Evolutionary conservation across 2,329 filamentous ascomycete genomes (phyloP).

Genomic region (Beauveria scarabaeidicola): DNA sequence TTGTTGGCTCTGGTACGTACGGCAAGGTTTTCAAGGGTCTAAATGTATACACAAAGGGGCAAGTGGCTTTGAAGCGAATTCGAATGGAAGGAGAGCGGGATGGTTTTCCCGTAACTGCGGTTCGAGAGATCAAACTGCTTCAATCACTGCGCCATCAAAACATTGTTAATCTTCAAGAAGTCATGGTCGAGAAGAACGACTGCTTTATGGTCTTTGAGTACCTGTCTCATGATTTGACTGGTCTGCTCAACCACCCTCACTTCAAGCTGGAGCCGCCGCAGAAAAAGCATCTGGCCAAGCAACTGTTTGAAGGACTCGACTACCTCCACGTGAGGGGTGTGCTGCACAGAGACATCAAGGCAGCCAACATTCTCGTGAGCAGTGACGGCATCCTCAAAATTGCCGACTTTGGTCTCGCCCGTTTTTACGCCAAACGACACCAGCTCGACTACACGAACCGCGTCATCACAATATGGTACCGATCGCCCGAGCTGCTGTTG

Average conservation of each 20-base stretch:
- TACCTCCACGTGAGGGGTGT: conserved; percentile 93
- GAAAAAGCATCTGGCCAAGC: conserved; percentile 86
- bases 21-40: conserved; percentile 93
- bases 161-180: conserved; percentile 75
- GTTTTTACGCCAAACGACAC: conserved; percentile 89
- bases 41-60: conserved; percentile 79
- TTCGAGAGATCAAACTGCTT: conserved; percentile 85
- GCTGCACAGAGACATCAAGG: conserved; percentile 94
- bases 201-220: conserved; percentile 99
- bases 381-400: conserved; percentile 83
- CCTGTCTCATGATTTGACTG: conserved; percentile 89
- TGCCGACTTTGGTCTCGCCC: conserved; percentile 90
- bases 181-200: conserved; percentile 98
- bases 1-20: conserved; percentile 91
- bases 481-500: conserved; percentile 79
- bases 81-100: conserved; percentile 90
- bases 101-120: conserved; percentile 83
- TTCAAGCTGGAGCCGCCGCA: conserved; percentile 79
- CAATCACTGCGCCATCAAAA: conserved; percentile 77
- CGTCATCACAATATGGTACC: conserved; percentile 98
- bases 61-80: conserved; percentile 83
- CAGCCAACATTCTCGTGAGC: conserved; percentile 92
- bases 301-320: conserved; percentile 87
- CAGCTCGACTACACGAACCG: conserved; percentile 96
- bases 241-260: conserved; percentile 85